Conservation (phyloP, 1,284 basidiomycete species). For the Trametes polyzona region DNA sequence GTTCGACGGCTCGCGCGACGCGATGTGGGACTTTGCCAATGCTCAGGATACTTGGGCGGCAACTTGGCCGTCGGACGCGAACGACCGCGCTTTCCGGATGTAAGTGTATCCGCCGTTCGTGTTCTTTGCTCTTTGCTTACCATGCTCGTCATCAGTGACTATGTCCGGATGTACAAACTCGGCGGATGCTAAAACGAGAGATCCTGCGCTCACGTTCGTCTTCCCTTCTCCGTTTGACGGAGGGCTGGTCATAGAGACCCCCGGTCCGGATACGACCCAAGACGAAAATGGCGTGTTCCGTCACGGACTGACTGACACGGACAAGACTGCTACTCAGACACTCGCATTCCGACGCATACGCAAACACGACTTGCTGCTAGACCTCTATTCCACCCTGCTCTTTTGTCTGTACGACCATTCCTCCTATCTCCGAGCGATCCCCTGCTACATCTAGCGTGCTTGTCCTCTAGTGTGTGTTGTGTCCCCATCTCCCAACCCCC, state of each 20-base stretch:
- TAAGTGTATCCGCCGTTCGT: constrained; percentile 42
- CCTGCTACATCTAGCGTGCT: constrained; percentile 1
- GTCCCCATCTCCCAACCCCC: neutral
- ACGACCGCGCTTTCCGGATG: constrained; percentile 74
- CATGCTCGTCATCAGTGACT: constrained; percentile 42
- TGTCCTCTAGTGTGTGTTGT: constrained; percentile 2
- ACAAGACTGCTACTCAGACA: constrained; percentile 7
- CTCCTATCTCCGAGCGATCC: neutral
- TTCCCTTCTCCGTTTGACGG: neutral
- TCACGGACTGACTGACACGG: constrained; percentile 8
- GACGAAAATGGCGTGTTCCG: neutral
- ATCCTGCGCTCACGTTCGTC: too few species aligned
- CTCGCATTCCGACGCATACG: constrained; percentile 5
- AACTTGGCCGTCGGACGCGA: constrained; percentile 67
- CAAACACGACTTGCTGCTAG: constrained; percentile 16
- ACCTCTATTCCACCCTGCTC: neutral
- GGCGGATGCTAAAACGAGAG: constrained; percentile 29
- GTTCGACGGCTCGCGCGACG: constrained; percentile 69
- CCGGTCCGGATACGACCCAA: neutral
- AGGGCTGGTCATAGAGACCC: neutral
- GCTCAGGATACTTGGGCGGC: constrained; percentile 68
- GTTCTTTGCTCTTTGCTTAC: constrained; percentile 7
- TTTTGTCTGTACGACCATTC: constrained; percentile 1
- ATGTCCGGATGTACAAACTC: constrained; percentile 70
- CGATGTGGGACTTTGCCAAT: constrained; percentile 71